Evolutionary conservation across 768 basidiomycete genomes (phyloP), one percentile per base, ranked within the genome.

Genomic region (Phaffia australis): DNA sequence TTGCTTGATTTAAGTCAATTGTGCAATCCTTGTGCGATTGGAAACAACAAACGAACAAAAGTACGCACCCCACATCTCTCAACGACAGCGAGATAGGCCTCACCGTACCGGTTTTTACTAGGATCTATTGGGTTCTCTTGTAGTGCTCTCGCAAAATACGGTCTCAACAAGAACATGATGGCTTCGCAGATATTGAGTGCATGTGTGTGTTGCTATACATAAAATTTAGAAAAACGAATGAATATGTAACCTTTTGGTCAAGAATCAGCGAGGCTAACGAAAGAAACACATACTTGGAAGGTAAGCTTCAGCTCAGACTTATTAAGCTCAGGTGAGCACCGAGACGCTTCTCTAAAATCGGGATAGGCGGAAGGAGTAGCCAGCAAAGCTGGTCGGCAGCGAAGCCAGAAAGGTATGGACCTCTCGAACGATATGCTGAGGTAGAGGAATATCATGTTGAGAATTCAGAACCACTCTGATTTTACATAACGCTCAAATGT

Each of bases 131-230:
- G 65, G 29, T 30, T 48, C 14, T 66, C 65, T 19, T 66, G 48
- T 42, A 66, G 65, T 6, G 65, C 65, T 19, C 65, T 48, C 3
- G 65, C 58, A 29, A 66, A 66, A 54, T 50, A 66, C 15, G 65
- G 58, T 32, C 65, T 48, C 9, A 66, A 47, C 29, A 66, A 50
- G 50, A 66, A 66, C 18, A 66, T 35, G 32, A 60, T 49, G 9
- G 48, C 58, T 52, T 66, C 65, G n/a, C 49, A n/a, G 16, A 30
- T 27, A 60, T 60, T 60, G 52, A 66, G 65, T 49, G 57, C 46
- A 29, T 60, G 52, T 3, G 65, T 60, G 50, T 66, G 65, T 54
- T 66, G 65, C 59, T 66, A 48, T 6, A 57, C 1, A 58, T 16
- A 3, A 46, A 29, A 6, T 15, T n/a, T 4, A 46, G 11, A 21